Percentiles rank a stretch among this genome's conserved stretches.
Evolutionary conservation across 352 stramenopile genomes (phyloP).

Genomic region (Aphanomyces invadans): DNA sequence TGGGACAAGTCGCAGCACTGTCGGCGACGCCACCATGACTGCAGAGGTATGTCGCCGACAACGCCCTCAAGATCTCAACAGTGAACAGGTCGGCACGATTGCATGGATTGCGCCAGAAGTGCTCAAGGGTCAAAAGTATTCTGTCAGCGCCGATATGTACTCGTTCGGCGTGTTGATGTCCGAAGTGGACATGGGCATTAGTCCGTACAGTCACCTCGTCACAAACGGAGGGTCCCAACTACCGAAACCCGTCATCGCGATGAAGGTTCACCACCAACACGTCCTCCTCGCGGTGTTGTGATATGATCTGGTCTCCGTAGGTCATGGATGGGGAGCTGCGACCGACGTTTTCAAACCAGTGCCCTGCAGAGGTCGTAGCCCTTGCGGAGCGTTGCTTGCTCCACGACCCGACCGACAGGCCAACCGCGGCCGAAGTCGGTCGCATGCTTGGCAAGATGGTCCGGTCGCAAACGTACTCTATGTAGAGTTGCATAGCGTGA

Average conservation of each 20-base stretch:
- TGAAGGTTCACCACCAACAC: slow-evolving; percentile 2
- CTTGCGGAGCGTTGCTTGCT: slow-evolving; percentile 54
- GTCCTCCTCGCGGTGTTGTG: too few relatives aligned
- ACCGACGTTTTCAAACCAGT: slow-evolving; percentile 61
- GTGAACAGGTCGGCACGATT: slow-evolving; percentile 17
- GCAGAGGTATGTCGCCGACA: slow-evolving; percentile 7
- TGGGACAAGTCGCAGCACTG: slow-evolving; percentile 43
- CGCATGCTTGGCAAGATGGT: slow-evolving; percentile 43
- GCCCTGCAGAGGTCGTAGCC: slow-evolving; percentile 40
- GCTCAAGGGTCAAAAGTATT: slow-evolving; percentile 18
- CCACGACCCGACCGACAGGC: slow-evolving; percentile 48
- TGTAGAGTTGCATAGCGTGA: slow-evolving; percentile 15
- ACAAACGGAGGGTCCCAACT: slow-evolving; percentile 19
- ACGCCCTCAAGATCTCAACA: neutral
- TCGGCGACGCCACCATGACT: slow-evolving; percentile 26
- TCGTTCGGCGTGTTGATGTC: slow-evolving; percentile 22
- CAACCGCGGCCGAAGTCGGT: slow-evolving; percentile 60
- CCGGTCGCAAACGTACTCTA: slow-evolving; percentile 26
- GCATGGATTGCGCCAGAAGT: slow-evolving; percentile 24
- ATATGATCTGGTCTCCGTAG: slow-evolving; percentile 43
- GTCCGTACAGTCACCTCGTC: slow-evolving; percentile 18
- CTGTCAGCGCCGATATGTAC: slow-evolving; percentile 24
- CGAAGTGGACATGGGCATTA: slow-evolving; percentile 22
- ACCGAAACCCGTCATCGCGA: slow-evolving; percentile 22
- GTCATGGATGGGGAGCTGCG: slow-evolving; percentile 68